phyloP scores from a whole-genome alignment of 192 early-diverging fungal species.

The Coemansia sp. region DNA sequence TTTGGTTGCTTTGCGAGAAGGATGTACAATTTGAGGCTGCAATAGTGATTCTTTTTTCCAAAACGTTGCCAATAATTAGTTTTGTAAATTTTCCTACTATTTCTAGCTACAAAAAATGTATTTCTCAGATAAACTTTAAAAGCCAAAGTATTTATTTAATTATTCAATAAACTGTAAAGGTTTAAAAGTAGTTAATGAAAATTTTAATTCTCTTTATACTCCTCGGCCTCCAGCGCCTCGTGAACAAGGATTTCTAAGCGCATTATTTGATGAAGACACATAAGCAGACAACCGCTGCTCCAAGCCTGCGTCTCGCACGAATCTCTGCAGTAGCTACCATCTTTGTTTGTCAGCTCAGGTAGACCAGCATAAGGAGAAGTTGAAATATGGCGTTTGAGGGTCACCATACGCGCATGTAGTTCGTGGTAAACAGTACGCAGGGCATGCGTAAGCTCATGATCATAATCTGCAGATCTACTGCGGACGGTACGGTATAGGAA shows the following conservation, averaged over 20 bases:
- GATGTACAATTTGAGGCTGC: too few relatives aligned
- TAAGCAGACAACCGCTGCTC: conserved; percentile 56
- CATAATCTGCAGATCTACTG: not conserved
- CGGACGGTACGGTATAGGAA: conserved; percentile 57
- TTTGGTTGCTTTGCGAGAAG: too few relatives aligned
- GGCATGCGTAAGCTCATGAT: conserved; percentile 36
- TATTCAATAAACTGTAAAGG: not conserved
- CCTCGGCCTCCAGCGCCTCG: conserved; percentile 14
- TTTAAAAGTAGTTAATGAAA: not conserved
- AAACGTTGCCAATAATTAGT: too few relatives aligned
- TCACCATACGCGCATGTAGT: conserved; percentile 74
- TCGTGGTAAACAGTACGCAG: conserved; percentile 67
- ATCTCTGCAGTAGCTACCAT: conserved; percentile 78
- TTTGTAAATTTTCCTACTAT: too few relatives aligned
- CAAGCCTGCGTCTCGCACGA: conserved; percentile 95
- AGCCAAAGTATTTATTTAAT: too few relatives aligned
- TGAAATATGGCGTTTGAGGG: conserved; percentile 59
- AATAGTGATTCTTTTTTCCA: too few relatives aligned
- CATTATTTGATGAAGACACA: conserved; percentile 39
- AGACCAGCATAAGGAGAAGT: conserved; percentile 80
- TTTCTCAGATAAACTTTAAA: too few relatives aligned
- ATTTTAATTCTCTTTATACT: not conserved
- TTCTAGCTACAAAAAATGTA: too few relatives aligned
- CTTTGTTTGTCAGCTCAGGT: conserved; percentile 92
- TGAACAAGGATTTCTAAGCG: conserved; percentile 33